Evolutionary conservation across 352 stramenopile species (phyloP).

Genomic region (Phytophthora vignae): DNA sequence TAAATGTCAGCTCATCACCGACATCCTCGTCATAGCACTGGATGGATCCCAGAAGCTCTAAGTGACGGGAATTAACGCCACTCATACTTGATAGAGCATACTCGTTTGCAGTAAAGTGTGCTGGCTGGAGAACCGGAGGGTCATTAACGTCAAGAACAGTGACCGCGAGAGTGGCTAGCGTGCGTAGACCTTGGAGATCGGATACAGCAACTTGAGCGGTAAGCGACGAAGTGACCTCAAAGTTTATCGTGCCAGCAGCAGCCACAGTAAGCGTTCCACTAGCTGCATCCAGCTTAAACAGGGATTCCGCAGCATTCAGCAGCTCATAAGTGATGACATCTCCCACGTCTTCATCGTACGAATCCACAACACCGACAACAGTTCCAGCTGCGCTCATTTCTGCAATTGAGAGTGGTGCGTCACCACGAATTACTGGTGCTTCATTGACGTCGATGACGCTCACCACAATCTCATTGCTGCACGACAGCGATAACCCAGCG

Average conservation of each 20-base stretch:
- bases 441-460: conserved; percentile 63
- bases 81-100: not conserved
- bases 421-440: conserved; percentile 36
- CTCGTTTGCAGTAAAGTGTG: conserved; percentile 35
- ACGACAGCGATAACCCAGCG: conserved; percentile 45
- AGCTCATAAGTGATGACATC: conserved; percentile 29
- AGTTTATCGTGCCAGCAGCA: conserved; percentile 26
- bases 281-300: conserved; percentile 21
- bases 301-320: not conserved
- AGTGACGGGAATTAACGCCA: conserved; percentile 2
- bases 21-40: conserved; percentile 61
- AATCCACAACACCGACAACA: conserved; percentile 21
- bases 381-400: conserved; percentile 40
- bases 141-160: conserved; percentile 30
- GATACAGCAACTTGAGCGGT: conserved; percentile 18
- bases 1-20: conserved; percentile 44
- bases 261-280: conserved; percentile 22
- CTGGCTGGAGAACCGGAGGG: conserved; percentile 22
- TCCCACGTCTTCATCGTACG: conserved; percentile 23
- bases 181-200: conserved; percentile 27
- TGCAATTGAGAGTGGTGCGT: conserved; percentile 20
- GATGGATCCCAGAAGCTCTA: conserved; percentile 47
- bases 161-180: conserved; percentile 18
- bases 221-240: conserved; percentile 18
- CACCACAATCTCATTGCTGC: conserved; percentile 51